Conservation (phyloP, 495 filamentous ascomycete species). For the Bathelium albidoporum region DNA sequence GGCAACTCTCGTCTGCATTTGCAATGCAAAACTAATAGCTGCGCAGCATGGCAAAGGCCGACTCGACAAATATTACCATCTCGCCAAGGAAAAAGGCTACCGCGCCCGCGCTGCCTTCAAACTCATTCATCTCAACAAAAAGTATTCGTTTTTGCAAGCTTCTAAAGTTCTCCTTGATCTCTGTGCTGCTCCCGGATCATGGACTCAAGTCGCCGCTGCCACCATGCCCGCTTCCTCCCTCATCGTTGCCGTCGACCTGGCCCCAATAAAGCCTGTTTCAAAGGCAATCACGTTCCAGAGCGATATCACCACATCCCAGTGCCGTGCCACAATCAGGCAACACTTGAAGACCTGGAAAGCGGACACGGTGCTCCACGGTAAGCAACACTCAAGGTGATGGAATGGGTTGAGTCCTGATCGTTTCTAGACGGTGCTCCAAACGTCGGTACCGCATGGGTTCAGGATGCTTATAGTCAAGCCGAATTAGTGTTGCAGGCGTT, state of each 20-base stretch:
- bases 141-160: slow-evolving; percentile 94
- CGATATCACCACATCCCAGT: slow-evolving; percentile 97
- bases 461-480: slow-evolving; percentile 96
- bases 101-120: slow-evolving; percentile 96
- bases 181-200: slow-evolving; percentile 94
- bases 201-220: slow-evolving; percentile 97
- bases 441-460: slow-evolving; percentile 95
- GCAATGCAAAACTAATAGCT: slow-evolving; percentile 15
- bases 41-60: slow-evolving; percentile 86
- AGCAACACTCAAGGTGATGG: background rate
- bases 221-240: slow-evolving; percentile 83
- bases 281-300: slow-evolving; percentile 89
- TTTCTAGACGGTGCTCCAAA: slow-evolving; percentile 74
- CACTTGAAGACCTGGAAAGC: slow-evolving; percentile 97
- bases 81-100: slow-evolving; percentile 98
- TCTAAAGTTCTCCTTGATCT: slow-evolving; percentile 94
- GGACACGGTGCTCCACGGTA: slow-evolving; percentile 82
- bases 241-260: slow-evolving; percentile 89
- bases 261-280: slow-evolving; percentile 92
- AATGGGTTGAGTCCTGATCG: background rate
- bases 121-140: slow-evolving; percentile 96
- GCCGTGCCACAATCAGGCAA: slow-evolving; percentile 75
- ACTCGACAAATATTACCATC: slow-evolving; percentile 87
- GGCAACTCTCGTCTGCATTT: background rate
- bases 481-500: slow-evolving; percentile 86